A percentile compares a stretch with the other conserved stretches of the same genome.
These are phyloP conservation scores for Aspergillus homomorphus DNA, from an alignment of 495 filamentous ascomycete genomes.

Conservation along the genomic window DNA sequence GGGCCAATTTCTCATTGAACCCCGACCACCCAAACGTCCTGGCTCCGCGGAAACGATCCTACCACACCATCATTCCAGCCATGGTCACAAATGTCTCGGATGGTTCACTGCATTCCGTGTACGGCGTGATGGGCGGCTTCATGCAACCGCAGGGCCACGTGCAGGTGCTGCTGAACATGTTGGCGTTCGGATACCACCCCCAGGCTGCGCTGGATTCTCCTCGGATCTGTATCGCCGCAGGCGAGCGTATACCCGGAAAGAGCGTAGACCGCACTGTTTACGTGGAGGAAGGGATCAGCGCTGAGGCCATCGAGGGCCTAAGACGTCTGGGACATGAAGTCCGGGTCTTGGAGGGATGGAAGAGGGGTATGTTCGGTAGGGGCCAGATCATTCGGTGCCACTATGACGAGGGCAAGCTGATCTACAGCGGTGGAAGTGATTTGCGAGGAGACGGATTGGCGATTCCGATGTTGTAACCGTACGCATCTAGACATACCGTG, in stretches of 20 bases:
- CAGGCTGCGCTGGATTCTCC: constrained; percentile 92
- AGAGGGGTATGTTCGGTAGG: constrained; percentile 75
- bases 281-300: constrained; percentile 81
- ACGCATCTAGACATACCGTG: too few relatives aligned
- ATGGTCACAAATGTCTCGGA: constrained; percentile 76
- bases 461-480: constrained; percentile 47
- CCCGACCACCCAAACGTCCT: constrained; percentile 71
- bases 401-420: constrained; percentile 60
- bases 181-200: constrained; percentile 77
- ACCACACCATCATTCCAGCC: constrained; percentile 96
- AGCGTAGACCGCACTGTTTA: constrained; percentile 60
- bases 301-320: constrained; percentile 63
- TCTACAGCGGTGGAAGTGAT: constrained; percentile 89
- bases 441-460: constrained; percentile 83
- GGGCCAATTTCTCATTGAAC: constrained; percentile 71
- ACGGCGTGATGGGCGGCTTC: constrained; percentile 96
- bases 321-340: constrained; percentile 69
- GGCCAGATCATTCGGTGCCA: constrained; percentile 86
- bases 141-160: constrained; percentile 99
- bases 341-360: constrained; percentile 61
- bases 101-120: constrained; percentile 72
- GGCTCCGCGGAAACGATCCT: constrained; percentile 82
- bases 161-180: constrained; percentile 87
- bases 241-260: constrained; percentile 55
- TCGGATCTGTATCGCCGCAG: constrained; percentile 75